These are phyloP conservation scores for Trichaptum fuscoviolaceum DNA, from an alignment of 768 basidiomycete genomes.

Conservation along the genomic window DNA sequence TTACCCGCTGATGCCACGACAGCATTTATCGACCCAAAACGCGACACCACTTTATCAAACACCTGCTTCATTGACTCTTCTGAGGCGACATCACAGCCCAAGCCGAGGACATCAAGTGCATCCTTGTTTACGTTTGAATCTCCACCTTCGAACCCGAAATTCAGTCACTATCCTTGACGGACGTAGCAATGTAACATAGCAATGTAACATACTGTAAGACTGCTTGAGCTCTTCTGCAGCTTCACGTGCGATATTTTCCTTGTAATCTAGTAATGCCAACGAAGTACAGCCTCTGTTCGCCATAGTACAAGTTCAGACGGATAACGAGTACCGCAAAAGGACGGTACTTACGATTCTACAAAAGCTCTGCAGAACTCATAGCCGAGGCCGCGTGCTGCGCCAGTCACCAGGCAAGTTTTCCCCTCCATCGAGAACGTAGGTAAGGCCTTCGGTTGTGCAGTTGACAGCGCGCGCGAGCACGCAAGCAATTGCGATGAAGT, in stretches of 20 bases:
- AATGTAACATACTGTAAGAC: background rate
- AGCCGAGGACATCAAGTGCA: slow-evolving; percentile 54
- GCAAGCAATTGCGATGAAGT: background rate
- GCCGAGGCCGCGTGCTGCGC: slow-evolving; percentile 88
- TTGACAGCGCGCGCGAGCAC: background rate
- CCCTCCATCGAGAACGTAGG: slow-evolving; percentile 74
- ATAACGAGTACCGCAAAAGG: background rate
- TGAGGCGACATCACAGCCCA: slow-evolving; percentile 85
- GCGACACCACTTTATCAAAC: slow-evolving; percentile 57
- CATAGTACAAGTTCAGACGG: background rate
- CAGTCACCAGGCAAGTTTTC: slow-evolving; percentile 89
- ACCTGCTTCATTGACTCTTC: slow-evolving; percentile 74
- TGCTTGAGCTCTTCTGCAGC: slow-evolving; percentile 62
- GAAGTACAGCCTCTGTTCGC: slow-evolving; percentile 66
- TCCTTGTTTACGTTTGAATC: background rate
- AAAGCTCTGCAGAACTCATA: slow-evolving; percentile 89
- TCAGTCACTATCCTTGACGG: background rate
- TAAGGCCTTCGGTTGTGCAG: slow-evolving; percentile 39
- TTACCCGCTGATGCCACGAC: slow-evolving; percentile 86
- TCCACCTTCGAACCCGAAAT: background rate
- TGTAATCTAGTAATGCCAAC: slow-evolving; percentile 79
- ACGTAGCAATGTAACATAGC: no score
- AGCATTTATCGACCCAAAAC: slow-evolving; percentile 68
- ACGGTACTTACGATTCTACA: slow-evolving; percentile 62
- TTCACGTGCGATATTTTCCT: slow-evolving; percentile 55